These are phyloP conservation scores for Hymenoscyphus occultus DNA, from an alignment of 2,329 filamentous ascomycete genomes.

Conservation along the genomic window DNA sequence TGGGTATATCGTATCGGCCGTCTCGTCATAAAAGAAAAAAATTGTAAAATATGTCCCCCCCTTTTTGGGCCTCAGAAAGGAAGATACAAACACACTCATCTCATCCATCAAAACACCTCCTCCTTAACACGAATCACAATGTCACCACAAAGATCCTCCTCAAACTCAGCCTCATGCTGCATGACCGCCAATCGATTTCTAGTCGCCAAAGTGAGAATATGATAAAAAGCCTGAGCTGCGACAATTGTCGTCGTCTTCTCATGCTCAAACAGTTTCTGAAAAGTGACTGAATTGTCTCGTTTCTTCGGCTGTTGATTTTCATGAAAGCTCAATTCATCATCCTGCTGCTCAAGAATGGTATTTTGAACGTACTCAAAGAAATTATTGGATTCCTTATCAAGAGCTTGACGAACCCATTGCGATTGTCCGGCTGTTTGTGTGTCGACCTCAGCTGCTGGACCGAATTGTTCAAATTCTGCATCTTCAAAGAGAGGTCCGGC, in stretches of 20 bases:
- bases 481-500: constrained; percentile 18
- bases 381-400: constrained; percentile 59
- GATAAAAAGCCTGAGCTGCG: constrained; percentile 73
- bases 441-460: constrained; percentile 40
- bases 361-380: constrained; percentile 58
- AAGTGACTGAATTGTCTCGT: constrained; percentile 51
- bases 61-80: neutral
- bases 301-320: constrained; percentile 16
- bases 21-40: neutral
- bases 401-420: constrained; percentile 49
- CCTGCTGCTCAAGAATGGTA: constrained; percentile 41
- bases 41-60: neutral
- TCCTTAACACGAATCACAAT: constrained; percentile 29
- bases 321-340: constrained; percentile 19
- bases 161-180: constrained; percentile 44
- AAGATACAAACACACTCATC: neutral
- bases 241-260: constrained; percentile 51
- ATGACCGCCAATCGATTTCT: constrained; percentile 60
- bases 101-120: neutral
- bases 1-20: neutral
- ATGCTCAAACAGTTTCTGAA: constrained; percentile 67
- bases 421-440: constrained; percentile 46
- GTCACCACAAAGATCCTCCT: constrained; percentile 24
- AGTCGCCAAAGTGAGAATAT: constrained; percentile 68
- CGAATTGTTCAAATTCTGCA: constrained; percentile 45